These are phyloP conservation scores for Ophiobolus disseminans DNA, from an alignment of 2,329 filamentous ascomycete genomes.

Conservation along the genomic window DNA sequence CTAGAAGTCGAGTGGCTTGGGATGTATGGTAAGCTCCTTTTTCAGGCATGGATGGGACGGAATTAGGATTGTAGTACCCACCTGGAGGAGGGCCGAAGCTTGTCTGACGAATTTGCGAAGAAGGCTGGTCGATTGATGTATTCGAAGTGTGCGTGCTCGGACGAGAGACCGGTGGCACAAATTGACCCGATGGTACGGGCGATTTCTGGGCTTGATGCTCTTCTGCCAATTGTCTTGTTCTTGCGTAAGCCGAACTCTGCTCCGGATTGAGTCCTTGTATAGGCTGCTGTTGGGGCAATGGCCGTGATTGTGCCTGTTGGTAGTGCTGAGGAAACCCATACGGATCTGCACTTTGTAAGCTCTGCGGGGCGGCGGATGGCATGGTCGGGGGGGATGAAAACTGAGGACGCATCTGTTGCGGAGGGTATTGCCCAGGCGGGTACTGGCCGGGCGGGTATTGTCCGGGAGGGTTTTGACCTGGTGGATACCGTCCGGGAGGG, in stretches of 20 bases:
- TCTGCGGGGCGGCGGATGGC: conserved; percentile 17
- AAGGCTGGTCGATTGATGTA: conserved; percentile 10
- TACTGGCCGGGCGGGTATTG: conserved; percentile 13
- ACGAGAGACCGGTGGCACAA: conserved; percentile 6
- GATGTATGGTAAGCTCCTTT: conserved; percentile 25
- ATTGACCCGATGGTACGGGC: conserved; percentile 11
- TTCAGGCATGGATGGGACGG: conserved; percentile 11
- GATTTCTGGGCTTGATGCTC: conserved; percentile 23
- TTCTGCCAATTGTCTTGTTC: conserved; percentile 30
- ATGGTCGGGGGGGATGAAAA: conserved; percentile 16
- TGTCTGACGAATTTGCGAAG: conserved; percentile 12
- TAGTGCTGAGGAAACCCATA: conserved; percentile 19
- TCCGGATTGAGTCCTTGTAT: conserved; percentile 8
- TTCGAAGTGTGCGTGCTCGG: conserved; percentile 6
- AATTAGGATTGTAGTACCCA: conserved; percentile 36
- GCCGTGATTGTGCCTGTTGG: conserved; percentile 13
- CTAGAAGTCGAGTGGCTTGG: conserved; percentile 19
- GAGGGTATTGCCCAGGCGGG: conserved; percentile 7
- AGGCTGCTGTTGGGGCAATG: conserved; percentile 12
- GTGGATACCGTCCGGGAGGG: conserved; percentile 17
- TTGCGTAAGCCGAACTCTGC: conserved; percentile 31
- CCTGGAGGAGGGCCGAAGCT: conserved; percentile 19
- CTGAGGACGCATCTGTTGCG: conserved; percentile 22
- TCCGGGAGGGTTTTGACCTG: conserved; percentile 5
- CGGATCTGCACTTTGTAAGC: conserved; percentile 17